Base-by-base conservation (phyloP, 1,139 yeast genomes). In the Magnusiomyces clavatus region DNA sequence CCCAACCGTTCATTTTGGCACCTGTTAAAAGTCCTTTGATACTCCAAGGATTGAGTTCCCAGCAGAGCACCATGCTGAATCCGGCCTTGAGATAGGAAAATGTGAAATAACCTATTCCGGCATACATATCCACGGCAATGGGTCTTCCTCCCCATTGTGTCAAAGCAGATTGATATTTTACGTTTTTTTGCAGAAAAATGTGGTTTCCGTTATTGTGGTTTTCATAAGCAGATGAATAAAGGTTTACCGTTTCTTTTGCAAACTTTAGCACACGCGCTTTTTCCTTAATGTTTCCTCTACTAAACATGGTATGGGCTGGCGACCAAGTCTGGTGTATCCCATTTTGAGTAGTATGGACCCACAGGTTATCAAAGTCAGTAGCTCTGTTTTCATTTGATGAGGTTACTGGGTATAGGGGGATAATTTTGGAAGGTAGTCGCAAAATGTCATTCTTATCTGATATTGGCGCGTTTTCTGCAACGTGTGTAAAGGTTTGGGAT, bases 11-110 rank as follows among this genome's bases (percentile, higher is more conserved):
- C 4, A 61, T 62, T 1, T 55, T 51, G 8, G 84, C 74, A 1
- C 89, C 89, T 45, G 81, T 69, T 1, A 68, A 61, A 42, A 87
- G 71, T 0, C 95, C 96, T 59, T 82, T 81, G 6, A 84, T 76
- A 47, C 94, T 84, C 94, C 92, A 87, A 1, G 89, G 87, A 61
- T 88, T 88, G 46, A 88, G 69, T 58, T 88, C 96, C 88, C 95
- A 88, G 62, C 95, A 82, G 47, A 82, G 75, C 0, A 86, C 69
- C 16, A 70, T 69, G 12, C 64, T 56, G 38, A 53, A 43, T 0
- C 77, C 75, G 41, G 75, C 72, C 48, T 70, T 71, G 47, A 86
- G 71, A 61, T 88, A 88, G 46, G 87, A 77, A 38, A 88, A 69
- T 3, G 90, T 77, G 64, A 88, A 88, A 65, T 88, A 88, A 1